Evolutionary conservation across 73 alveolate species (phyloP).

Genomic region (Uronychia binucleata): DNA sequence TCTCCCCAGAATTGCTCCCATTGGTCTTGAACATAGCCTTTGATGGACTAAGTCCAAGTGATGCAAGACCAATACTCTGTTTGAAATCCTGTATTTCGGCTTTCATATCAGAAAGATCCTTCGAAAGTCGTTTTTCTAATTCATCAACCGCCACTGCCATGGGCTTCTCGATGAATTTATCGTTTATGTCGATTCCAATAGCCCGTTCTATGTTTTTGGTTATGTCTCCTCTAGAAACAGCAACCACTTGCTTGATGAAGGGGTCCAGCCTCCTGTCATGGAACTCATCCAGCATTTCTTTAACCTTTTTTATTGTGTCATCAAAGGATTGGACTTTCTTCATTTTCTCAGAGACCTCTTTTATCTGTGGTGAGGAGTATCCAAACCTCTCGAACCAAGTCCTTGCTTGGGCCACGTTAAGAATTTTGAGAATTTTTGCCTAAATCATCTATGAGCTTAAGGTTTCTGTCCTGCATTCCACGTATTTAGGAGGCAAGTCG

Average conservation of each 20-base stretch:
- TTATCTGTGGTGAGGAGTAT: no score
- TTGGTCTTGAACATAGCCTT: no score
- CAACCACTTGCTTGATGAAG: not conserved
- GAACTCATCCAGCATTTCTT: not conserved
- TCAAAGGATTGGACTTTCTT: not conserved
- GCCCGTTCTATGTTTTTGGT: not conserved
- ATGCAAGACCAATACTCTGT: not conserved
- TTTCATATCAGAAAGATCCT: not conserved
- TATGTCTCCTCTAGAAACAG: not conserved
- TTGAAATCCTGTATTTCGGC: not conserved
- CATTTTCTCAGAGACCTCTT: not conserved
- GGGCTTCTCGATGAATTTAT: not conserved
- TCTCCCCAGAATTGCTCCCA: no score
- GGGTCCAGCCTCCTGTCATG: not conserved
- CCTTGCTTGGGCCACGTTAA: no score
- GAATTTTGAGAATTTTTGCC: no score
- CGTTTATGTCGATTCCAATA: not conserved
- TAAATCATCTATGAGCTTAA: no score
- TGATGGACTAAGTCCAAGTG: not conserved
- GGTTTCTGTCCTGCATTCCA: no score
- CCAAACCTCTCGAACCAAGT: no score
- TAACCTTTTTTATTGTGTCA: not conserved
- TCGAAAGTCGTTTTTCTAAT: not conserved
- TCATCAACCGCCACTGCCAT: not conserved
- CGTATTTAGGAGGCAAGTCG: no score